Evolutionary conservation across 202 grass and related monocot species (phyloP).

Genomic region (Brachypodium distachyon): DNA sequence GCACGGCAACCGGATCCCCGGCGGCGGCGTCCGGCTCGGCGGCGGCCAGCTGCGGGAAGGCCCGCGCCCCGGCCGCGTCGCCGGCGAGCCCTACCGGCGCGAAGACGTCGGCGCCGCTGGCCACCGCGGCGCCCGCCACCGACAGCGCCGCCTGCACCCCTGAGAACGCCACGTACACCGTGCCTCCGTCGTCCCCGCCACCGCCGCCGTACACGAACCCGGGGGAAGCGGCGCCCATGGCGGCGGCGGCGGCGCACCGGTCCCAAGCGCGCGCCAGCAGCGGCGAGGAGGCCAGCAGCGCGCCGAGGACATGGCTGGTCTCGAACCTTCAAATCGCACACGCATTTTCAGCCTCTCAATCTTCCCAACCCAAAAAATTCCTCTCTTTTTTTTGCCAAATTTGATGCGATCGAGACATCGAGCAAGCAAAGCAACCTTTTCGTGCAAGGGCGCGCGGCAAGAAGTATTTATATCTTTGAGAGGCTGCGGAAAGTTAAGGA

Average conservation of each 20-base stretch:
- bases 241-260: conserved; percentile 41
- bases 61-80: conserved; percentile 1
- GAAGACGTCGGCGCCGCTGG: conserved; percentile 29
- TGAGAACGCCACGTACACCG: conserved; percentile 73
- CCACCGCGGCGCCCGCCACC: conserved; percentile 6
- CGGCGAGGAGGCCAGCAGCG: conserved; percentile 73
- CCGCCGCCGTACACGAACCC: conserved; percentile 19
- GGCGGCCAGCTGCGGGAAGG: conserved; percentile 53
- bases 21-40: conserved; percentile 41
- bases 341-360: conserved; percentile 23
- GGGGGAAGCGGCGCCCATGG: neutral
- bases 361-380: neutral
- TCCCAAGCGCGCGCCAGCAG: conserved; percentile 76
- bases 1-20: conserved; percentile 53
- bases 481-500: conserved; percentile 24
- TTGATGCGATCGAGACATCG: neutral
- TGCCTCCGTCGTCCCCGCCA: conserved; percentile 6
- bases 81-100: conserved; percentile 25
- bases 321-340: conserved; percentile 64
- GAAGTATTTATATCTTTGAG: conserved; percentile 20
- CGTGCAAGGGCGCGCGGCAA: neutral
- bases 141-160: conserved; percentile 36
- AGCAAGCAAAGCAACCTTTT: conserved; percentile 9
- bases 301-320: conserved; percentile 84
- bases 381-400: neutral